phyloP scores from a whole-genome alignment of 2,329 filamentous ascomycete species.

The Beauveria sp. region DNA sequence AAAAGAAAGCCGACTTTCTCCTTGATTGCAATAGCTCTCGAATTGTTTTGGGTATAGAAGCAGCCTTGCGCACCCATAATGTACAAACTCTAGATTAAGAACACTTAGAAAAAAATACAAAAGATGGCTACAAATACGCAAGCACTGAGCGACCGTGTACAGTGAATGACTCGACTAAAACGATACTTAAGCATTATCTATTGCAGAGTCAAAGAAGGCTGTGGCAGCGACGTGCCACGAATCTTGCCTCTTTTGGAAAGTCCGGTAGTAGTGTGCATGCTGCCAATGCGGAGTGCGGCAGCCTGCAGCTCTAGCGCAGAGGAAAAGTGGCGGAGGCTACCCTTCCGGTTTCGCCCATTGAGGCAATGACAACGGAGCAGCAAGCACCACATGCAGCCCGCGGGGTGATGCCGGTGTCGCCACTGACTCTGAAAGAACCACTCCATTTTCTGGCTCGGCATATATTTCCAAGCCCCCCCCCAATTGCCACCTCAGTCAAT shows the following conservation, averaged over 20 bases:
- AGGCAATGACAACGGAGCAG: background rate
- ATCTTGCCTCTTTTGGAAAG: slow-evolving; percentile 9
- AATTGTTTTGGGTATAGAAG: slow-evolving; percentile 2
- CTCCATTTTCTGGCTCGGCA: background rate
- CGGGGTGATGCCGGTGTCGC: slow-evolving; percentile 5
- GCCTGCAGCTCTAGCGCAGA: slow-evolving; percentile 7
- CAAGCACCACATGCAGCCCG: background rate
- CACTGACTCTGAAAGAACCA: slow-evolving; percentile 1
- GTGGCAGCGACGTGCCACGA: background rate
- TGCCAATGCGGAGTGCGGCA: slow-evolving; percentile 8
- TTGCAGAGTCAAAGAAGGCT: background rate
- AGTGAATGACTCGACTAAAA: background rate
- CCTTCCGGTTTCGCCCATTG: slow-evolving; percentile 11
- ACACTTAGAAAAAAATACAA: slow-evolving; percentile 8
- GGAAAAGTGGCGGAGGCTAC: slow-evolving; percentile 6
- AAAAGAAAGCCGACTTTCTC: background rate
- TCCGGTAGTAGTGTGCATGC: background rate
- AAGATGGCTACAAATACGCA: slow-evolving; percentile 6
- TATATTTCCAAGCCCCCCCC: background rate
- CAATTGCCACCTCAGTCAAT: background rate
- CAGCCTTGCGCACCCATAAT: slow-evolving; percentile 19
- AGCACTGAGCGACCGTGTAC: background rate
- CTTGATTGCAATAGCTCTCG: slow-evolving; percentile 2
- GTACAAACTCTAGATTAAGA: slow-evolving; percentile 16
- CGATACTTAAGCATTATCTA: background rate